Base-by-base conservation (phyloP, 2,329 filamentous ascomycete species). In the Fusarium citri region DNA sequence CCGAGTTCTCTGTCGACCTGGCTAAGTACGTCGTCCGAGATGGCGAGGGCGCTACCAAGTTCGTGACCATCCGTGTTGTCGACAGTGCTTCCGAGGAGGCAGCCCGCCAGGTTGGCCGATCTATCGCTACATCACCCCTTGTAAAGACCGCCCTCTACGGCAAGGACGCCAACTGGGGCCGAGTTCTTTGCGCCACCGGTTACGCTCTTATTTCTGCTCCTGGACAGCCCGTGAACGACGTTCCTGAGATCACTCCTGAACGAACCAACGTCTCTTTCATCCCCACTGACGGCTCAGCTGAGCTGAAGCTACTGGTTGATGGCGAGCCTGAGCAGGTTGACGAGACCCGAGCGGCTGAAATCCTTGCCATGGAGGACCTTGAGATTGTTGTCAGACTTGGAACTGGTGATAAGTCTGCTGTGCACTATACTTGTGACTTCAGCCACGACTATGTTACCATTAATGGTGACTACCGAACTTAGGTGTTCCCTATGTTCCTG, bases 141-240 rank as follows among this genome's bases (percentile, higher is more conserved):
- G 96, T 99, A 74, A 99, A 99, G 86, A 99, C 96, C 0, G 96
- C 96, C 0, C 85, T 99, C 42, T 99, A 99, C 80, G 96, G 96
- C 71, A 94, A 94, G 79, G 96, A 99, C 78, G 96, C 96, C 20
- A 99, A 99, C 84, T 99, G 96, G 96, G 96, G 96, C 34, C 94
- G 96, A 57, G 97, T 99, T 68, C 87, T 98, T 28, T 98, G 96
- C 79, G 95, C 96, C 1, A 94, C 94, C 7, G 96, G 96, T 5
- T 98, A 98, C 78, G 85, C 89, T 16, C 82, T 89, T 48, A 85
- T 91, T 66, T 87, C 86, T 3, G 87, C 88, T 71, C 88, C 87
- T 1, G 87, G 86, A 3, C 80, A 84, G 73, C 81, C 84, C n/a
- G 78, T 83, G 41, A 87, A 85, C 61, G 88, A 90, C 2, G 88